Conservation (phyloP, 1,284 basidiomycete genomes). For the Ustilago trichophora region DNA sequence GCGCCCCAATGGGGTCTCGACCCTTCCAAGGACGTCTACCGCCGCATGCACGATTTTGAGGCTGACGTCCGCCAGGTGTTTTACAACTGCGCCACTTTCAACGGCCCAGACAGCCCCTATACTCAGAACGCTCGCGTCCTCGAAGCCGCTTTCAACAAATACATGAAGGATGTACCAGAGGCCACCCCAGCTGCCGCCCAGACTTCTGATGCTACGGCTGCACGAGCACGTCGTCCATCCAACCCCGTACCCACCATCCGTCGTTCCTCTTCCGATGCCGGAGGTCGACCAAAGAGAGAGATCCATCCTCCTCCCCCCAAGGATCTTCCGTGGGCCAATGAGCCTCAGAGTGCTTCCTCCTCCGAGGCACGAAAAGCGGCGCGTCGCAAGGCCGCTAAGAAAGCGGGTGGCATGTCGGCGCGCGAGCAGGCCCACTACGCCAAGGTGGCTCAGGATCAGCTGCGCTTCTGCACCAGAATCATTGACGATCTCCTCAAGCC, state of each 20-base stretch:
- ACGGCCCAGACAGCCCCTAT: conserved; percentile 84
- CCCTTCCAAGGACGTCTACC: conserved; percentile 52
- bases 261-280: conserved; percentile 72
- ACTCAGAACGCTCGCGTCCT: conserved; percentile 81
- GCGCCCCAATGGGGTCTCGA: conserved; percentile 50
- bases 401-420: conserved; percentile 43
- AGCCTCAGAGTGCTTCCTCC: conserved; percentile 54
- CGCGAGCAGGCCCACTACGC: conserved; percentile 72
- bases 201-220: conserved; percentile 35
- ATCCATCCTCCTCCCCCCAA: conserved; percentile 94
- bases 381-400: conserved; percentile 46
- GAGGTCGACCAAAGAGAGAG: conserved; percentile 91
- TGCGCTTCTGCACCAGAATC: conserved; percentile 82
- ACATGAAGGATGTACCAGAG: conserved; percentile 69
- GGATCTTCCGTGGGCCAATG: conserved; percentile 84
- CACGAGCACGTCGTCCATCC: conserved; percentile 74
- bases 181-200: conserved; percentile 63
- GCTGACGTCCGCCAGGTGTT: conserved; percentile 73
- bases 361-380: conserved; percentile 41
- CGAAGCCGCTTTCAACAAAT: conserved; percentile 86
- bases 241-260: conserved; percentile 81
- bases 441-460: conserved; percentile 78
- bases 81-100: conserved; percentile 88
- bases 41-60: conserved; percentile 52
- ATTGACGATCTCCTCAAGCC: conserved; percentile 80